Conservation (phyloP, 345 rosid species). For the Citrus inodora region DNA sequence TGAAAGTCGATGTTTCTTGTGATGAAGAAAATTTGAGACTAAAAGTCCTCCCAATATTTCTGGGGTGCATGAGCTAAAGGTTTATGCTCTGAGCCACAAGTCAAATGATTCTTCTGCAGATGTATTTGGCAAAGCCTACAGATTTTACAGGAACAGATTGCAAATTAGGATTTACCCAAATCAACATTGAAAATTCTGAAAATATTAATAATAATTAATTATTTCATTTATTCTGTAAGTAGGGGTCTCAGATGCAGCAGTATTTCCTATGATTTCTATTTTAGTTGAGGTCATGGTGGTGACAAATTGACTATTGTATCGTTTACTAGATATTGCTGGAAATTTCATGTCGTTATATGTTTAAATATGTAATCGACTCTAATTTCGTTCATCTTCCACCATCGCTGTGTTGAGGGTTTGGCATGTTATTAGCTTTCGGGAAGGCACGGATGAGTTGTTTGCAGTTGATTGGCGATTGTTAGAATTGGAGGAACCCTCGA, state of each 20-base stretch:
- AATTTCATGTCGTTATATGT: neutral
- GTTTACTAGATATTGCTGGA: neutral
- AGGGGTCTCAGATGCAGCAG: neutral
- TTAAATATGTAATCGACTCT: neutral
- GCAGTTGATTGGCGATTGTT: too few species aligned
- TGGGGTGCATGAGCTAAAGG: constrained; percentile 11
- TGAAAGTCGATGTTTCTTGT: constrained; percentile 12
- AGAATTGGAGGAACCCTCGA: neutral
- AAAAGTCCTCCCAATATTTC: constrained; percentile 22
- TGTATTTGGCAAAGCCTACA: neutral
- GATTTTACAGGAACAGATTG: neutral
- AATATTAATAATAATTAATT: neutral
- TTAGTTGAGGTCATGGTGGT: neutral
- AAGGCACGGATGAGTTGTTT: neutral
- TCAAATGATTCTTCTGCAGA: neutral
- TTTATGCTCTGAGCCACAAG: neutral
- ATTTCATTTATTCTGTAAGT: neutral
- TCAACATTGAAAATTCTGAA: neutral
- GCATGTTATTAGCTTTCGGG: too few species aligned
- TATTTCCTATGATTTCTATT: neutral
- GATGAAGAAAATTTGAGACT: constrained; percentile 16
- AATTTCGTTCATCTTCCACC: too few species aligned
- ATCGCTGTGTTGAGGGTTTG: too few species aligned
- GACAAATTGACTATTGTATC: neutral
- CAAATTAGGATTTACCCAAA: neutral